phyloP scores from a whole-genome alignment of 164 flowering plant species.

The Chimonanthus salicifolius region DNA sequence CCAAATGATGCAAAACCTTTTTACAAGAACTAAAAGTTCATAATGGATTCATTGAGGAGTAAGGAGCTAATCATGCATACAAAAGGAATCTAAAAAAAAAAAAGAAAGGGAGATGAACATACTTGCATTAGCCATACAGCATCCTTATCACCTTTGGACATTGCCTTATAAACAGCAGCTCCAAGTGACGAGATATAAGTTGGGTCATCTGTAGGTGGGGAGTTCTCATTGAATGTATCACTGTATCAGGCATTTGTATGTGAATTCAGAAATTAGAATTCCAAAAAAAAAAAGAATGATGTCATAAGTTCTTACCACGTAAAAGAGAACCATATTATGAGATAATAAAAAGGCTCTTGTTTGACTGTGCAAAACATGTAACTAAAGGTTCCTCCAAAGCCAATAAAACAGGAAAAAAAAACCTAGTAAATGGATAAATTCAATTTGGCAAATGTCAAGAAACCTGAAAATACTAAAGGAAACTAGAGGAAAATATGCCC shows the following conservation, averaged over 20 bases:
- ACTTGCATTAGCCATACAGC: slow-evolving; percentile 99
- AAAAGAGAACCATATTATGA: neutral
- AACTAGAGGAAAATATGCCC: neutral
- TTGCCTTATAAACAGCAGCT: slow-evolving; percentile 82
- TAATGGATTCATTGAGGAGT: neutral
- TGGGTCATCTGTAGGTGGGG: slow-evolving; percentile 87
- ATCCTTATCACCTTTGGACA: slow-evolving; percentile 69
- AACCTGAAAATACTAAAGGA: neutral
- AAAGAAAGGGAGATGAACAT: slow-evolving; percentile 12
- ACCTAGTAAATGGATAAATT: neutral
- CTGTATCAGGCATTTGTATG: slow-evolving; percentile 32
- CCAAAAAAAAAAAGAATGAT: neutral
- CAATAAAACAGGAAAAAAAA: neutral
- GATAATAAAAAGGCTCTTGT: neutral
- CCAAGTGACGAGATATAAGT: slow-evolving; percentile 81
- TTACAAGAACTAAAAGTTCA: neutral
- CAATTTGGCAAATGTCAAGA: neutral
- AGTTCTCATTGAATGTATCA: slow-evolving; percentile 95
- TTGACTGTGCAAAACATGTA: neutral
- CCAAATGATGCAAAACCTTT: neutral
- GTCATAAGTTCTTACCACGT: neutral
- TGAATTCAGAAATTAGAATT: neutral
- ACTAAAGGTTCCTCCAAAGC: neutral
- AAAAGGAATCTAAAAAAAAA: neutral
- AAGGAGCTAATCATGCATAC: neutral